phyloP scores from a whole-genome alignment of 208 protist species.

The Trypanosoma theileri region DNA sequence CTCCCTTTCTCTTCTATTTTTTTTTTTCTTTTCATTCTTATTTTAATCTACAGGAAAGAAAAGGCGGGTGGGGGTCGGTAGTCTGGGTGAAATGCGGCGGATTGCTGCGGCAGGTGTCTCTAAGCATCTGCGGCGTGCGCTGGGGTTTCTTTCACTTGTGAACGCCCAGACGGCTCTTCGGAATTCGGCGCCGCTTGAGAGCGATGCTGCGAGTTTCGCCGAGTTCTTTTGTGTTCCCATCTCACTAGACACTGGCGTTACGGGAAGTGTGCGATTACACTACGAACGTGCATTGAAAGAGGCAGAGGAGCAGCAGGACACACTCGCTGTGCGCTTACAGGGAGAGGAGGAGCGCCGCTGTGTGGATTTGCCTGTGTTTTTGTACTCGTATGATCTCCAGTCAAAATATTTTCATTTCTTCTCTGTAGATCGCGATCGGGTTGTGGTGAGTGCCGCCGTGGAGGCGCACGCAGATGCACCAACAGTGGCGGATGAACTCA shows the following conservation, averaged over 20 bases:
- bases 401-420: constrained; percentile 38
- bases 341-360: constrained; percentile 11
- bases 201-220: constrained; percentile 43
- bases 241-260: constrained; percentile 13
- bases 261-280: constrained; percentile 31
- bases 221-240: constrained; percentile 48
- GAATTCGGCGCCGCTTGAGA: constrained; percentile 26
- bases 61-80: not conserved
- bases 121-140: not conserved
- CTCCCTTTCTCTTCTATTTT: constrained; percentile 10
- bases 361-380: constrained; percentile 43
- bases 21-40: constrained; percentile 9
- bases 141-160: constrained; percentile 35
- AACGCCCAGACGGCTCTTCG: constrained; percentile 50
- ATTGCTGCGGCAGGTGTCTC: not conserved
- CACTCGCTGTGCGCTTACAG: constrained; percentile 25
- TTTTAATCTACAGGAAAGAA: not conserved
- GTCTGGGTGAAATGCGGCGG: constrained; percentile 6
- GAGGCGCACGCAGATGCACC: constrained; percentile 19
- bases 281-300: constrained; percentile 28
- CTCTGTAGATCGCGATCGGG: constrained; percentile 38
- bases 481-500: constrained; percentile 61
- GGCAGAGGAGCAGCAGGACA: constrained; percentile 29
- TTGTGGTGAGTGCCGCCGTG: constrained; percentile 29
- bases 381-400: constrained; percentile 39